Evolutionary conservation across 2,329 filamentous ascomycete genomes (phyloP), one percentile per base, ranked within the genome.

Genomic region (Acrodontium crateriforme): DNA sequence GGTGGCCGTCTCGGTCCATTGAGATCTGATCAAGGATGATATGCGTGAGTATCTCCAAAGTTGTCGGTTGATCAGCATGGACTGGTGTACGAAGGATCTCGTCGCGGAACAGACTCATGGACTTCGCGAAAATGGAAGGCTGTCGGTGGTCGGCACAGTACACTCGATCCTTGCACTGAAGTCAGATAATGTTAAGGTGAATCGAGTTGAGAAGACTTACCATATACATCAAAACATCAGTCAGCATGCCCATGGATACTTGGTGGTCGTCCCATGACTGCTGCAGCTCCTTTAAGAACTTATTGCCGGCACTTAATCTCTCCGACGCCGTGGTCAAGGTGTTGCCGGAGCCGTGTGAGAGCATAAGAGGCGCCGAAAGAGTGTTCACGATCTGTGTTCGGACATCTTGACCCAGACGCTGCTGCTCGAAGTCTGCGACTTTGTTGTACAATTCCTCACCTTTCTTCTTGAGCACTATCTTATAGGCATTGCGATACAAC

Each of bases 141-240:
- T 69, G 68, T 5, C 72, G 67, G 34, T 74, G 70, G 37, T 91
- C 83, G 18, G 74, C 64, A 27, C 74, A 78, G 46, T 80, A 84
- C 16, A 85, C 76, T 27, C 84, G 78, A 50, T 98, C 87, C 71
- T 75, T 29, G 9, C 31, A 24, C 10, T 16, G 9, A 8, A 8
- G n/a, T 10, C 13, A n/a, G 13, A 12, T n/a, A n/a, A 8, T 22
- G 8, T 4, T 12, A n/a, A 12, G 20, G 24, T 6, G 11, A 9
- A 16, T 18, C 6, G 12, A 10, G 13, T 10, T 10, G 10, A n/a
- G 20, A 22, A 10, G 8, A 46, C 62, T 46, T 49, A 73, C 69
- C 65, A 98, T 82, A 49, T 92, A 29, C 84, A 95, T 94, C 28
- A 95, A 65, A 17, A 95, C 83, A 53, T 95, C 89, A 3, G 85